These are phyloP conservation scores for Neonectria coccinea DNA, from an alignment of 2,329 filamentous ascomycete species.

Conservation along the genomic window DNA sequence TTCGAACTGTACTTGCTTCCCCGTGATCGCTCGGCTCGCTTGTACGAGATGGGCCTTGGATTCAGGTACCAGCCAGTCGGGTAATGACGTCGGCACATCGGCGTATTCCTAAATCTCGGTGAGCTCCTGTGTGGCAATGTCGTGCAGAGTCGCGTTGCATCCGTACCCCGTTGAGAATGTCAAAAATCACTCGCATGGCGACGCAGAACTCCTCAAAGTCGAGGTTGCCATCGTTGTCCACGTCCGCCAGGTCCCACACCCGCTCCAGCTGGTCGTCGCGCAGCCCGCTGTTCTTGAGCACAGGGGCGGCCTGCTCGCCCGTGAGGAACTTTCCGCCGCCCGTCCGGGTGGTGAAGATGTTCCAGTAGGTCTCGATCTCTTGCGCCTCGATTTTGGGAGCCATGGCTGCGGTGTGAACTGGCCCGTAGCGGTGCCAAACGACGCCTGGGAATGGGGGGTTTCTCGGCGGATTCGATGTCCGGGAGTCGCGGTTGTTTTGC, in stretches of 20 bases:
- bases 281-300: conserved; percentile 73
- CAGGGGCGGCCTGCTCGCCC: conserved; percentile 71
- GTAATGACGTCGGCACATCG: conserved; percentile 86
- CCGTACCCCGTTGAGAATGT: conserved; percentile 89
- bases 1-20: conserved; percentile 85
- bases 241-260: conserved; percentile 97
- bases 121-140: conserved; percentile 26
- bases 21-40: conserved; percentile 81
- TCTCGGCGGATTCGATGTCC: conserved; percentile 14
- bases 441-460: conserved; percentile 2
- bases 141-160: conserved; percentile 10
- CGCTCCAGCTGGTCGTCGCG: conserved; percentile 86
- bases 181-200: conserved; percentile 97
- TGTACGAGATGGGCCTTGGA: conserved; percentile 93
- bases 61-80: conserved; percentile 97
- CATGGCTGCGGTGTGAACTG: conserved; percentile 54
- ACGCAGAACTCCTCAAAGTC: conserved; percentile 99
- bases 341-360: conserved; percentile 70
- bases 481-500: conserved; percentile 6
- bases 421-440: conserved; percentile 21
- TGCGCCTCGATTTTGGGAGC: conserved; percentile 71
- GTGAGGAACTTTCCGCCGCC: conserved; percentile 71
- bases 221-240: conserved; percentile 96
- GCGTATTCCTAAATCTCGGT: conserved; percentile 75
- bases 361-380: conserved; percentile 75